phyloP scores from a whole-genome alignment of 225 moss, liverwort and hornwort species.

The Takakia lepidozioides region DNA sequence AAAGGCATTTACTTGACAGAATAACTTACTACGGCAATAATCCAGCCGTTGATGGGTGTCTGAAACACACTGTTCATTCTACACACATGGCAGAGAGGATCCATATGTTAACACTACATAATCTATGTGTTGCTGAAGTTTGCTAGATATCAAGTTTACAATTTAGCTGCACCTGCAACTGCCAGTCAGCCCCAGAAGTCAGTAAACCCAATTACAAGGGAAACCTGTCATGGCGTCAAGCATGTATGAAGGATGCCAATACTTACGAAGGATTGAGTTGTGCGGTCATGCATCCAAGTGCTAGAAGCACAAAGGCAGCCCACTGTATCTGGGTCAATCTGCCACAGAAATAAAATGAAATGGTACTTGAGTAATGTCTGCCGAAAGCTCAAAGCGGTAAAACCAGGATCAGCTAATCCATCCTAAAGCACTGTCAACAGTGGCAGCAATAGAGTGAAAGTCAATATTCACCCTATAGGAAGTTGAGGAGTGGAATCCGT shows the following conservation, averaged over 20 bases:
- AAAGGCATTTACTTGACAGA: not conserved
- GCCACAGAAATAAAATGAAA: not conserved
- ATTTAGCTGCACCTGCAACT: too few relatives aligned
- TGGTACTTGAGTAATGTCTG: too few relatives aligned
- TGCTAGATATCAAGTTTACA: too few relatives aligned
- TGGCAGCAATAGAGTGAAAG: not conserved
- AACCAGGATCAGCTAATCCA: not conserved
- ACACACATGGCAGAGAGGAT: too few relatives aligned
- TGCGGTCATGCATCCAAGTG: slow-evolving; percentile 10
- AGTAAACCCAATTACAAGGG: too few relatives aligned
- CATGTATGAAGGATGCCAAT: not conserved
- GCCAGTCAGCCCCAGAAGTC: too few relatives aligned
- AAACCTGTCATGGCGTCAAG: too few relatives aligned
- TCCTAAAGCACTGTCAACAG: not conserved
- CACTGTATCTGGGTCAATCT: slow-evolving; percentile 11
- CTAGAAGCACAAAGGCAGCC: slow-evolving; percentile 9
- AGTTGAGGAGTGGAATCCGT: too few relatives aligned
- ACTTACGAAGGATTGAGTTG: slow-evolving; percentile 9
- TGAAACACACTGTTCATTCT: slow-evolving; percentile 7
- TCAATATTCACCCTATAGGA: too few relatives aligned
- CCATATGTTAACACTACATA: too few relatives aligned
- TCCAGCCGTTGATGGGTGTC: slow-evolving; percentile 8
- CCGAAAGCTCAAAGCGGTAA: too few relatives aligned
- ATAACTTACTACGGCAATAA: slow-evolving; percentile 8
- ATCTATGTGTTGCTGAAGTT: too few relatives aligned